These are phyloP conservation scores for Botrytis deweyae DNA, from an alignment of 2,329 filamentous ascomycete genomes.

Conservation along the genomic window DNA sequence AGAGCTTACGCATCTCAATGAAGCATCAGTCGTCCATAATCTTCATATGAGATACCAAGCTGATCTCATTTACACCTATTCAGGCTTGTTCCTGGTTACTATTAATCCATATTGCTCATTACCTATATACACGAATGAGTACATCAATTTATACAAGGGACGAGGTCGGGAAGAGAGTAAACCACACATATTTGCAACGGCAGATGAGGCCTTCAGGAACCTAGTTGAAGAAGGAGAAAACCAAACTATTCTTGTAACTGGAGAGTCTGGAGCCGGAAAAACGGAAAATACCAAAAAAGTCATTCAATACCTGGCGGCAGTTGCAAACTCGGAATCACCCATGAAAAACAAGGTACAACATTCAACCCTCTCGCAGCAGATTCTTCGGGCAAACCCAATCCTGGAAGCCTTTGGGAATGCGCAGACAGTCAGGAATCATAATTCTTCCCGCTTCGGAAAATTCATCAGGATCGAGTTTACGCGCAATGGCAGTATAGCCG, in stretches of 20 bases:
- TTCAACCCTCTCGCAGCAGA: conserved; percentile 92
- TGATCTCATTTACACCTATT: conserved; percentile 98
- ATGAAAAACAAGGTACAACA: conserved; percentile 62
- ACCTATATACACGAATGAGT: conserved; percentile 94
- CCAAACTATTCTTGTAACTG: conserved; percentile 96
- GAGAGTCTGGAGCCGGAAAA: conserved; percentile 96
- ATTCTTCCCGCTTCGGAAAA: conserved; percentile 97
- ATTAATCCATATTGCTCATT: conserved; percentile 95
- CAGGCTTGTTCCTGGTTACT: conserved; percentile 91
- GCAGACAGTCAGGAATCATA: conserved; percentile 96
- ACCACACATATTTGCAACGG: conserved; percentile 96
- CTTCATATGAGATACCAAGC: conserved; percentile 92
- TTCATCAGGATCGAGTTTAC: conserved; percentile 98
- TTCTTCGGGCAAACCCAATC: conserved; percentile 92
- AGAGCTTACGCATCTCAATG: conserved; percentile 94
- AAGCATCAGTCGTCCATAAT: conserved; percentile 97
- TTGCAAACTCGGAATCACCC: conserved; percentile 79
- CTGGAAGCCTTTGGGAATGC: conserved; percentile 98
- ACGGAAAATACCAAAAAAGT: conserved; percentile 99
- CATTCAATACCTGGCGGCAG: conserved; percentile 95
- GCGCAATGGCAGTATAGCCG: conserved; percentile 82
- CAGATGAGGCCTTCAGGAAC: conserved; percentile 93
- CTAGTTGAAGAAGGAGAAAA: conserved; percentile 93
- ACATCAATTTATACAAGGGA: conserved; percentile 97
- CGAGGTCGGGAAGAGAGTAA: conserved; percentile 89